phyloP scores from a whole-genome alignment of 2,329 filamentous ascomycete genomes.

The Alternaria ventricosa region DNA sequence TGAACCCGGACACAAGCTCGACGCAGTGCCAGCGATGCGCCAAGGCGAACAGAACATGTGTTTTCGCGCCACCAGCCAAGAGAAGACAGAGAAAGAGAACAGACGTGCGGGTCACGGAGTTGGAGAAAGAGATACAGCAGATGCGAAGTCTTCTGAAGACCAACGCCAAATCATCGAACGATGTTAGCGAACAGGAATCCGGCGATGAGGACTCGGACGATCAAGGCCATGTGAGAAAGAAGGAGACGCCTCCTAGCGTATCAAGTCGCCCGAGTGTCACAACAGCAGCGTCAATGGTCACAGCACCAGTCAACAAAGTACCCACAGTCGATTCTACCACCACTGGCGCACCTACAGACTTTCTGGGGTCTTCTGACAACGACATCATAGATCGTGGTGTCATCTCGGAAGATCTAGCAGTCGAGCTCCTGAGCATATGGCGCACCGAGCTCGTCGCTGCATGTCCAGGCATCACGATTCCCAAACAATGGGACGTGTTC shows the following conservation, averaged over 20 bases:
- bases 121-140: conserved; percentile 46
- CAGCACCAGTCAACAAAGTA: conserved; percentile 2
- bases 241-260: conserved; percentile 19
- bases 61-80: conserved; percentile 48
- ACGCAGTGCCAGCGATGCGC: conserved; percentile 45
- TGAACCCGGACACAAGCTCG: conserved; percentile 32
- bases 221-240: conserved; percentile 17
- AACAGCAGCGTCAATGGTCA: conserved; percentile 11
- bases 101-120: conserved; percentile 45
- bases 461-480: conserved; percentile 41
- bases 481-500: conserved; percentile 39
- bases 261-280: conserved; percentile 19
- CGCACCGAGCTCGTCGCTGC: conserved; percentile 36
- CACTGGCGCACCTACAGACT: conserved; percentile 23
- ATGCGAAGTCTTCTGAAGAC: conserved; percentile 42
- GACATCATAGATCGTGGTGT: conserved; percentile 46
- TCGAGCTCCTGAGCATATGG: conserved; percentile 40
- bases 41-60: conserved; percentile 39
- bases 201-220: conserved; percentile 36
- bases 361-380: conserved; percentile 31
- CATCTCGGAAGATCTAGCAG: conserved; percentile 36
- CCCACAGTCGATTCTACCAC: conserved; percentile 4
- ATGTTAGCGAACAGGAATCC: conserved; percentile 37
- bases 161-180: conserved; percentile 29
- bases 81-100: conserved; percentile 46